Evolutionary conservation across 2,329 filamentous ascomycete genomes (phyloP).

Genomic region (Aspergillus sp.): DNA sequence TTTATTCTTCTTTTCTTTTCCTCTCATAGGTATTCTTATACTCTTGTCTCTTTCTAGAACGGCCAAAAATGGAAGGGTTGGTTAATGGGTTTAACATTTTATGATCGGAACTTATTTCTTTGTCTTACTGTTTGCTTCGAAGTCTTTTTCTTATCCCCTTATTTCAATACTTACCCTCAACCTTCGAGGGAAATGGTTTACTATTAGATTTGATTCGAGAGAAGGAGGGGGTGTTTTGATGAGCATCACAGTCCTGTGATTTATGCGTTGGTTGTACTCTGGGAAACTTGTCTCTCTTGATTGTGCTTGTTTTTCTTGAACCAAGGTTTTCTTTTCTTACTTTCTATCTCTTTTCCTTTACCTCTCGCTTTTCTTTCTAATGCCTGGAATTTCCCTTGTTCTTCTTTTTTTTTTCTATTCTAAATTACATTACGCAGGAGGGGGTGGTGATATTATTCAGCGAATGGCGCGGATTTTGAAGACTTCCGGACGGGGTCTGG

Average conservation of each 20-base stretch:
- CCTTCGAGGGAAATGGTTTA: neutral
- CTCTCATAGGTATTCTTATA: constrained; percentile 11
- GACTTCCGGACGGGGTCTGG: constrained; percentile 19
- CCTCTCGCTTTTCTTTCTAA: neutral
- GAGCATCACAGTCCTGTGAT: neutral
- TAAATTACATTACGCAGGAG: neutral
- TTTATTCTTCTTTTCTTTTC: constrained; percentile 14
- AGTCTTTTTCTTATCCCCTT: constrained; percentile 15
- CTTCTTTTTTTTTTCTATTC: neutral
- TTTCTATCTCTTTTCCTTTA: neutral
- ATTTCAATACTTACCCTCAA: constrained; percentile 3
- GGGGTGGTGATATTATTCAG: constrained; percentile 11
- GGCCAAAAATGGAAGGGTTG: constrained; percentile 2
- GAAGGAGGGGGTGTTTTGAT: neutral
- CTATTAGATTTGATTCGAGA: constrained; percentile 5
- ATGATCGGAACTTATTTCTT: constrained; percentile 15
- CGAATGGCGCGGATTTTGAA: constrained; percentile 25
- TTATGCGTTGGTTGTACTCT: neutral
- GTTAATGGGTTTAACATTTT: constrained; percentile 6
- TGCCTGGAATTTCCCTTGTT: neutral
- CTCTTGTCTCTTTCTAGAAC: constrained; percentile 1
- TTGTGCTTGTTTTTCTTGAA: neutral
- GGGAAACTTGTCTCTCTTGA: neutral
- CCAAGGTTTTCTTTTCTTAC: neutral
- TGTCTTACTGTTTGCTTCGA: neutral